Evolutionary conservation across 2,329 filamentous ascomycete genomes (phyloP), one percentile per base, ranked within the genome.

Genomic region (Colletotrichum simmondsii): DNA sequence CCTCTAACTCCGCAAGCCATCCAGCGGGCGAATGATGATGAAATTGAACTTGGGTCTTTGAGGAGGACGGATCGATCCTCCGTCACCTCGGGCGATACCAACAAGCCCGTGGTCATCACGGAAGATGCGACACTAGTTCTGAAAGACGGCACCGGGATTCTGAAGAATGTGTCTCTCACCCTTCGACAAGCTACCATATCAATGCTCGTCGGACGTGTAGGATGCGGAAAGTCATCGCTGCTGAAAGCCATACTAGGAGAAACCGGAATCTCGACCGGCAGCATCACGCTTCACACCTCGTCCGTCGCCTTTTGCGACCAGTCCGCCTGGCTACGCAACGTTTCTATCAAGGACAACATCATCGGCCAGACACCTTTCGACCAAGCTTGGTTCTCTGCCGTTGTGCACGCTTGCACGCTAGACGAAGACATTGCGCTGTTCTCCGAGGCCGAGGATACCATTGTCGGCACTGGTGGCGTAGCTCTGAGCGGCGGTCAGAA

Each of bases 401-500:
- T 85, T 0, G 49, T 83, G 7, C 68, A 76, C 2, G 79, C 79
- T 1, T 85, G 83, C 52, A 79, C 78, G 0, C 69, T 85, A n/a
- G 76, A 80, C 1, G 75, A 80, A 12, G 83, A 85, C 37, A 74
- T 85, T 7, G 57, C 75, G 0, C 65, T 68, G 3, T 76, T 84
- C 59, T 75, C 80, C 6, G 75, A 79, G 37, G 78, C 81, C 8
- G 81, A 82, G 64, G 68, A 79, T 5, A 85, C 83, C 0, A 72
- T 80, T 16, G 80, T 86, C 65, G 85, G 85, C 2, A 82, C 80
- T n/a, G 79, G 81, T 7, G 85, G 85, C 2, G 77, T 85, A 8
- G 80, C 78, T 5, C 74, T 87, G 1, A 86, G 84, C 52, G 85
- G 85, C 46, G 85, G 85, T 1, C 85, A 87, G 66, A 83, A 80